Evolutionary conservation across 148 eudicot genomes (phyloP).

Genomic region (Amaranthus hypochondriacus): DNA sequence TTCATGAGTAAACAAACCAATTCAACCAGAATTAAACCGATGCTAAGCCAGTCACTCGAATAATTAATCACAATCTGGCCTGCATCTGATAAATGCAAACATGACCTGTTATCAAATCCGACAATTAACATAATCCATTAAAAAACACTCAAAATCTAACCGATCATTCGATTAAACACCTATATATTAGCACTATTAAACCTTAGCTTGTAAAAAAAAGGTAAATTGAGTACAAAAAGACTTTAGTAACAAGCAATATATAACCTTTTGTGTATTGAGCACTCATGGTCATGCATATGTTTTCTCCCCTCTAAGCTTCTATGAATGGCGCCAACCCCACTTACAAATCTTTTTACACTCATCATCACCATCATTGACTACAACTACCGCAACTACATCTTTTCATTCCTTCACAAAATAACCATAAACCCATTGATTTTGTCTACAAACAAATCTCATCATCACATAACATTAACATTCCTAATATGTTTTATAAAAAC

Average conservation of each 20-base stretch:
- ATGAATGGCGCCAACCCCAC: constrained; percentile 21
- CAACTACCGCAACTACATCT: not conserved
- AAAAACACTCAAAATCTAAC: not conserved
- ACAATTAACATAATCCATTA: too few relatives aligned
- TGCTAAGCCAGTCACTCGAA: too few relatives aligned
- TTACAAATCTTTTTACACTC: constrained; percentile 6
- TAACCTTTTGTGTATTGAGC: not conserved
- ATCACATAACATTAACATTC: too few relatives aligned
- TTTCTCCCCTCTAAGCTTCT: constrained; percentile 5
- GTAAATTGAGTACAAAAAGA: not conserved
- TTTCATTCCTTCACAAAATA: not conserved
- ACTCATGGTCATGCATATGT: not conserved
- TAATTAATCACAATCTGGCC: too few relatives aligned
- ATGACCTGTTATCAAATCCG: not conserved
- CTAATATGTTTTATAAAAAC: too few relatives aligned
- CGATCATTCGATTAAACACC: not conserved
- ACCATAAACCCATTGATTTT: not conserved
- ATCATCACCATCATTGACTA: constrained; percentile 7
- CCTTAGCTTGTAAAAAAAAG: not conserved
- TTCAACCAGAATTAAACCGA: too few relatives aligned
- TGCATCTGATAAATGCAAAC: not conserved
- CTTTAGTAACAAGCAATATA: constrained; percentile 6
- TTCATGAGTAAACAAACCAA: too few relatives aligned
- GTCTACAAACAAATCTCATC: not conserved
- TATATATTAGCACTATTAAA: not conserved